phyloP scores from a whole-genome alignment of 257 asterid species.

The Solanum chmielewskii region DNA sequence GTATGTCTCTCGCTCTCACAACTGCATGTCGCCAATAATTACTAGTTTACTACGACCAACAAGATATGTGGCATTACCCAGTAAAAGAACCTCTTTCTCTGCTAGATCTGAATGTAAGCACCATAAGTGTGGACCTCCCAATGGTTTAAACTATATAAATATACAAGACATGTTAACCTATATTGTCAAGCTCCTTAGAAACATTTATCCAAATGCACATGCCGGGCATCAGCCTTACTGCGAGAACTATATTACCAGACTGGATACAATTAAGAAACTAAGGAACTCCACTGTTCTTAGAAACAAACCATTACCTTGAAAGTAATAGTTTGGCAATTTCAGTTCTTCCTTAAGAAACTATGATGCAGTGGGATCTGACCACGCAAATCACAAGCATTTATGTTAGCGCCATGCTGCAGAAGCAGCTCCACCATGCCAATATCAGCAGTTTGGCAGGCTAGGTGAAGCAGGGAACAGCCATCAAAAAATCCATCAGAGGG shows the following conservation, averaged over 20 bases:
- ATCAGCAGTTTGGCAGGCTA: slow-evolving; percentile 87
- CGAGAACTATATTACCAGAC: neutral
- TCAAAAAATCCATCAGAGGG: slow-evolving; percentile 26
- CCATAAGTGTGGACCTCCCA: neutral
- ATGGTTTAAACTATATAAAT: neutral
- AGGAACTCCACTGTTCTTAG: neutral
- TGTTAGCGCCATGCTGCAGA: slow-evolving; percentile 70
- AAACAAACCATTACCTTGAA: slow-evolving; percentile 36
- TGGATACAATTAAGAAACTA: neutral
- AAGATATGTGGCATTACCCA: neutral
- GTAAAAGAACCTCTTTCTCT: neutral
- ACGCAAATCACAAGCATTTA: slow-evolving; percentile 46
- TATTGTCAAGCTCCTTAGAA: neutral
- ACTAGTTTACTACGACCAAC: neutral
- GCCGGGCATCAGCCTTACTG: neutral
- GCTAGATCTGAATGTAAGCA: neutral
- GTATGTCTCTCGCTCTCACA: neutral
- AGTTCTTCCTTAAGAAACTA: slow-evolving; percentile 49
- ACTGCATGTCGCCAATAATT: neutral
- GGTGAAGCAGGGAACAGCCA: slow-evolving; percentile 82
- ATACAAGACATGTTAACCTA: neutral
- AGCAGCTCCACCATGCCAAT: slow-evolving; percentile 89
- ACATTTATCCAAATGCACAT: neutral
- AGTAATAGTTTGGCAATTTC: slow-evolving; percentile 57
- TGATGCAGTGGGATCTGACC: slow-evolving; percentile 80